These are phyloP conservation scores for Niebla homalea DNA, from an alignment of 495 filamentous ascomycete species.

Conservation along the genomic window DNA sequence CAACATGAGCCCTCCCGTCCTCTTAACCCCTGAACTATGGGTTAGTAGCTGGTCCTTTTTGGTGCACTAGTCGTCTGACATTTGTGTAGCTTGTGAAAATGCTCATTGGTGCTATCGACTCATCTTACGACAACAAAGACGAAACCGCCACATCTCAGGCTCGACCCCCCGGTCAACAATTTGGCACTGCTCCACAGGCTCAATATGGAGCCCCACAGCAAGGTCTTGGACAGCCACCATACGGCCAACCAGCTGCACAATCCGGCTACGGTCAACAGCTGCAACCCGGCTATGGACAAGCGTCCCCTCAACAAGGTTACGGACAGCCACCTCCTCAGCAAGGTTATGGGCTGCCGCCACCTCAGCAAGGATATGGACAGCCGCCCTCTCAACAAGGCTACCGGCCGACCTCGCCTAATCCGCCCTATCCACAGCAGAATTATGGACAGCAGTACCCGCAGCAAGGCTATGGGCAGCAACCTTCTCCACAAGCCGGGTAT, in stretches of 20 bases:
- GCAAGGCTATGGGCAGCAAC: too few relatives aligned
- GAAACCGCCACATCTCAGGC: conserved; percentile 29
- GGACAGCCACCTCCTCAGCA: background rate
- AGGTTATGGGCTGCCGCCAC: background rate
- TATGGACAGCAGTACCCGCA: too few relatives aligned
- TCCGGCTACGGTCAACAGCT: conserved; percentile 12
- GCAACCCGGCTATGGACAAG: background rate
- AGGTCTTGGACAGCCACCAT: conserved; percentile 11
- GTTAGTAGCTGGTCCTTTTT: too few relatives aligned
- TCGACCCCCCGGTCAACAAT: conserved; percentile 8
- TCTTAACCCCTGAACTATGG: conserved; percentile 54
- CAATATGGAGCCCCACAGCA: conserved; percentile 20
- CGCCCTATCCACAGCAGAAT: too few relatives aligned
- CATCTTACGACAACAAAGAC: conserved; percentile 52
- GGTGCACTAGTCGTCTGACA: too few relatives aligned
- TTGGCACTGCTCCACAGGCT: conserved; percentile 6
- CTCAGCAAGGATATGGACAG: background rate
- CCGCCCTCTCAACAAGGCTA: background rate
- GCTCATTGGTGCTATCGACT: conserved; percentile 56
- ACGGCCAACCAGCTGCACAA: conserved; percentile 14
- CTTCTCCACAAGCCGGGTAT: too few relatives aligned
- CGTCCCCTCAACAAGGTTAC: background rate
- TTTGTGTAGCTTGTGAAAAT: conserved; percentile 40
- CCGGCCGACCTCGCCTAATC: background rate
- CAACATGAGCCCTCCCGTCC: conserved; percentile 37